Conservation (phyloP, 1,284 basidiomycete genomes). For the Boletus subluridellus region DNA sequence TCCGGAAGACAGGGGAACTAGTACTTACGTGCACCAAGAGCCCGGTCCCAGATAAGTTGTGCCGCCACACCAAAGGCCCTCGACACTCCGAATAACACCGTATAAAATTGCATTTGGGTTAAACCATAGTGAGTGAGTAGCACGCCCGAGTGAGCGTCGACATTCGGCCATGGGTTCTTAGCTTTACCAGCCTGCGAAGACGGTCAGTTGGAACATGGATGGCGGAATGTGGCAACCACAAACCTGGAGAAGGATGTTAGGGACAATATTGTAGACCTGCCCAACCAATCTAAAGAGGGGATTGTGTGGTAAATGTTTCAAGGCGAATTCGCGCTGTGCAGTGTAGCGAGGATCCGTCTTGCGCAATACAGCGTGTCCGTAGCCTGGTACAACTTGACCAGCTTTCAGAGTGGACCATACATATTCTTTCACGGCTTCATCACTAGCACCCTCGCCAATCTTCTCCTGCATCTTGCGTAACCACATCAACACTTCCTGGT, state of each 20-base stretch:
- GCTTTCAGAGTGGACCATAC: conserved; percentile 90
- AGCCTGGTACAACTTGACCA: conserved; percentile 91
- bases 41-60: conserved; percentile 94
- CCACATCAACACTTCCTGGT: conserved; percentile 94
- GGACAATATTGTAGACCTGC: conserved; percentile 91
- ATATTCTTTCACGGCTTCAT: conserved; percentile 87
- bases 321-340: conserved; percentile 91
- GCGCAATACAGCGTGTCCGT: conserved; percentile 94
- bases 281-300: conserved; percentile 91
- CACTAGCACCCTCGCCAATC: conserved; percentile 77
- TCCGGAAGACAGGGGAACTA: background rate
- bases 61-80: conserved; percentile 88
- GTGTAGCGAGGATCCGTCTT: conserved; percentile 98
- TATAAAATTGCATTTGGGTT: conserved; percentile 91
- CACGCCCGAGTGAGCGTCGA: conserved; percentile 96
- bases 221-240: conserved; percentile 73
- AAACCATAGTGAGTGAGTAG: conserved; percentile 89
- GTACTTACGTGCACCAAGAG: conserved; percentile 81
- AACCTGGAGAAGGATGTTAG: conserved; percentile 86
- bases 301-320: conserved; percentile 85
- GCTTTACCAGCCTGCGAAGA: conserved; percentile 89
- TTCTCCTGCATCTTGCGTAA: conserved; percentile 84
- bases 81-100: conserved; percentile 95
- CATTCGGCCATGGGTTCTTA: conserved; percentile 93
- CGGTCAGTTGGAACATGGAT: conserved; percentile 64